A percentile compares a stretch with the other conserved stretches of the same genome.
phyloP scores from a whole-genome alignment of 140 eudicot genomes.

The Flaveria floridana region DNA sequence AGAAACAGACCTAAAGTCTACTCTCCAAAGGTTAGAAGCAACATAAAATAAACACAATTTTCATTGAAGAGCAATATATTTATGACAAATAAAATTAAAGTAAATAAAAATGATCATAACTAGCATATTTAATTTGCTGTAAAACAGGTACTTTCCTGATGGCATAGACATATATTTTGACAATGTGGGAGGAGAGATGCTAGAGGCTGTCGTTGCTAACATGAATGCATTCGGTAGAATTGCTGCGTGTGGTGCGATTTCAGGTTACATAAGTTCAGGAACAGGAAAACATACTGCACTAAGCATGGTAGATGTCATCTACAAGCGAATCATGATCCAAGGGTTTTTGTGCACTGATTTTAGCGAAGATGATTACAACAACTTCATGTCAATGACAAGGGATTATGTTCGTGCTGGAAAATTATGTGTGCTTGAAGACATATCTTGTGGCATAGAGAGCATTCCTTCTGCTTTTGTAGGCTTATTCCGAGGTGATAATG shows the following conservation, averaged over 20 bases:
- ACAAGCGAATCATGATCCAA: constrained; percentile 56
- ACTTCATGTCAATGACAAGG: constrained; percentile 47
- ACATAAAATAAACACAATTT: too few species aligned
- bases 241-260: constrained; percentile 59
- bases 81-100: too few species aligned
- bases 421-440: constrained; percentile 49
- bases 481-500: constrained; percentile 55
- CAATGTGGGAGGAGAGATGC: constrained; percentile 72
- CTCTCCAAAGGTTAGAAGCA: too few species aligned
- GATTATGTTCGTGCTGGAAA: constrained; percentile 47
- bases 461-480: constrained; percentile 60
- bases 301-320: constrained; percentile 54
- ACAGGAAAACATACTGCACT: constrained; percentile 38
- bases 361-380: constrained; percentile 24
- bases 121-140: too few species aligned
- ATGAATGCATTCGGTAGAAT: constrained; percentile 67
- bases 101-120: too few species aligned
- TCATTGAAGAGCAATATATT: too few species aligned
- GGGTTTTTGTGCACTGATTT: constrained; percentile 57
- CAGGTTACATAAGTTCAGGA: constrained; percentile 36
- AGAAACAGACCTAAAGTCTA: too few species aligned
- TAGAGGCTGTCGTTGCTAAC: constrained; percentile 62
- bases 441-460: constrained; percentile 59
- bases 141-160: constrained; percentile 51
- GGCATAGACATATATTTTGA: constrained; percentile 77